Evolutionary conservation across 164 flowering plant species (phyloP).

Genomic region (Chloranthus sessilifolius): DNA sequence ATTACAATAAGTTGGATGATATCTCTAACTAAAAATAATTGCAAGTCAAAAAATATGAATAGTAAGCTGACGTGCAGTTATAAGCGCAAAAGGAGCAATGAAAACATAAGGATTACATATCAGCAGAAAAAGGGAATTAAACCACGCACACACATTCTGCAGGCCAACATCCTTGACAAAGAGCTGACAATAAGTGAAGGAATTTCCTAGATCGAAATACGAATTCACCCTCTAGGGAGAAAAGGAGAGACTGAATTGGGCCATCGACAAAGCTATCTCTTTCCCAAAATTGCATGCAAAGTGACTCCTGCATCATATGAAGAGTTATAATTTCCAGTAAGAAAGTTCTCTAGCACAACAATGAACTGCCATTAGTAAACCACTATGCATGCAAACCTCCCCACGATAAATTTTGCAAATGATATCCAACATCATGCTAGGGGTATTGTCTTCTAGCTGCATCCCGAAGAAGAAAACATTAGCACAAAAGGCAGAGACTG

Average conservation of each 20-base stretch:
- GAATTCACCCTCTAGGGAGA: slow-evolving; percentile 76
- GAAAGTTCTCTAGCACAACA: neutral
- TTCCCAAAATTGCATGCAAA: slow-evolving; percentile 94
- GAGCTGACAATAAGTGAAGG: slow-evolving; percentile 70
- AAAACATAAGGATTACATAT: slow-evolving; percentile 24
- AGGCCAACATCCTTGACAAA: slow-evolving; percentile 92
- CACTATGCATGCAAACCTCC: slow-evolving; percentile 56
- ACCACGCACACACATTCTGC: slow-evolving; percentile 97
- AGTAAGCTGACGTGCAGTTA: slow-evolving; percentile 74
- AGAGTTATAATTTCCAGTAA: neutral
- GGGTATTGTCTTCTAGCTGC: slow-evolving; percentile 73
- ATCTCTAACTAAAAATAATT: slow-evolving; percentile 69
- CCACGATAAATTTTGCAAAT: slow-evolving; percentile 73
- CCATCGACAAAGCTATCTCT: slow-evolving; percentile 82
- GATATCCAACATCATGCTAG: slow-evolving; percentile 60
- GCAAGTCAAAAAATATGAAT: slow-evolving; percentile 91
- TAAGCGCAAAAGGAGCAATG: no score
- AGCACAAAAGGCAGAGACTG: slow-evolving; percentile 7
- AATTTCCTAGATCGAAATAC: slow-evolving; percentile 60
- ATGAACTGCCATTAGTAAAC: slow-evolving; percentile 9
- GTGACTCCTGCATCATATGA: slow-evolving; percentile 67
- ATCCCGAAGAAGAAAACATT: slow-evolving; percentile 10
- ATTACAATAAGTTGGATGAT: neutral
- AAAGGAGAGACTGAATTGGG: slow-evolving; percentile 82
- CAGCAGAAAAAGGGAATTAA: no score